A percentile compares a stretch with the other conserved stretches of the same genome.
phyloP scores from a whole-genome alignment of 179 eudicot species.

The Silene coronaria region DNA sequence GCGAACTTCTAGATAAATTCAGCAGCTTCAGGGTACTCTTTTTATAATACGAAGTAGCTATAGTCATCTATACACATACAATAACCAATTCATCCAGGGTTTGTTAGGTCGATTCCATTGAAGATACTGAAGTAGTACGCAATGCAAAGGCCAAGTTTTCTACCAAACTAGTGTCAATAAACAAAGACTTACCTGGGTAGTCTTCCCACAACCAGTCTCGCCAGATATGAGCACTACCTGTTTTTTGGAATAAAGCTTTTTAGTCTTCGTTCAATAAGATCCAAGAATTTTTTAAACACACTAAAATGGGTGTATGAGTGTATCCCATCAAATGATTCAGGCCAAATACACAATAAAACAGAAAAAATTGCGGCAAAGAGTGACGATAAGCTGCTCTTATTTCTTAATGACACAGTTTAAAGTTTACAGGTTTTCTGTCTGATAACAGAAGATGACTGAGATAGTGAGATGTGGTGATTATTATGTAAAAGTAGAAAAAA shows the following conservation, averaged over 20 bases:
- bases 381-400: no score
- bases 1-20: neutral
- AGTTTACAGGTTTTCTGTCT: no score
- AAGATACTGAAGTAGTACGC: neutral
- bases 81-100: neutral
- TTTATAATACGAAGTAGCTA: neutral
- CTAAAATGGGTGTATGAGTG: neutral
- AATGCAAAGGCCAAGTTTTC: neutral
- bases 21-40: neutral
- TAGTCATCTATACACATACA: neutral
- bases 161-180: neutral
- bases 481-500: no score
- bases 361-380: no score
- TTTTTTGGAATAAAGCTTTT: constrained; percentile 10
- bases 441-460: no score
- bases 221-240: constrained; percentile 97
- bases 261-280: neutral
- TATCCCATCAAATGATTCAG: neutral
- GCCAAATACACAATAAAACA: no score
- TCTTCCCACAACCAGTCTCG: constrained; percentile 98
- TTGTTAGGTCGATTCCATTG: neutral
- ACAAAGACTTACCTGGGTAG: constrained; percentile 67
- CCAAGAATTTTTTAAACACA: neutral
- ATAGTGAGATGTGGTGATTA: no score
- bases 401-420: no score